Percentiles rank a stretch among this genome's conserved stretches.
Conservation (phyloP, 2,329 filamentous ascomycete species). For the Aspergillus neotritici region DNA sequence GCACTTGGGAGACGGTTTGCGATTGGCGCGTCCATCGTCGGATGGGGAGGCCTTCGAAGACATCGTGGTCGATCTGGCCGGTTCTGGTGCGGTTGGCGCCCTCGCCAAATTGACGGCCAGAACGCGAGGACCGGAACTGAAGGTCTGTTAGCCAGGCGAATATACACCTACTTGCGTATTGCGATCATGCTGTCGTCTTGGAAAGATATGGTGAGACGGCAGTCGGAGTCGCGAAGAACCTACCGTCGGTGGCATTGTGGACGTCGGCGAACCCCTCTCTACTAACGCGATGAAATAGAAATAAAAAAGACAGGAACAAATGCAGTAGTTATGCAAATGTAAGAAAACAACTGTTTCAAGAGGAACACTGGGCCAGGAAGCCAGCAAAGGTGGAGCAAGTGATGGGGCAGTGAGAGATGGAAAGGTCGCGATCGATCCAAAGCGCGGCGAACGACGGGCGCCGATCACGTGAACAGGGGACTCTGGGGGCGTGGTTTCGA, state of each 20-base stretch:
- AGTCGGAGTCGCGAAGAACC: constrained; percentile 14
- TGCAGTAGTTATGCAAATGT: constrained; percentile 1
- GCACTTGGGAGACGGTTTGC: constrained; percentile 62
- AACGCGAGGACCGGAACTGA: constrained; percentile 53
- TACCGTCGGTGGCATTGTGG: constrained; percentile 33
- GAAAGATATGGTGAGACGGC: no score
- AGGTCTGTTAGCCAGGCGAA: constrained; percentile 11
- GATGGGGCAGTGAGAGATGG: no score
- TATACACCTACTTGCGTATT: neutral
- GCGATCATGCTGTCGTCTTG: neutral
- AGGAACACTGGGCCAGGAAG: no score
- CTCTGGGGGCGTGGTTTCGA: neutral
- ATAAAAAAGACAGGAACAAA: constrained; percentile 1
- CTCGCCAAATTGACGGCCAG: constrained; percentile 53
- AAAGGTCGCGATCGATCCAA: constrained; percentile 9
- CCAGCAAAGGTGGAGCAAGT: no score
- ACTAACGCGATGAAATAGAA: constrained; percentile 4
- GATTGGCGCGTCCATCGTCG: constrained; percentile 78
- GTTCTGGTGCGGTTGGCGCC: constrained; percentile 34
- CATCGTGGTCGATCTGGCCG: constrained; percentile 58
- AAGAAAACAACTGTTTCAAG: neutral
- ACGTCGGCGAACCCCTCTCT: constrained; percentile 7
- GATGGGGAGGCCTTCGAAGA: constrained; percentile 71
- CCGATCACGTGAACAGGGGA: constrained; percentile 10
- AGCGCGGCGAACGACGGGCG: constrained; percentile 3